Evolutionary conservation across 2,329 filamentous ascomycete genomes (phyloP).

Genomic region (Camptophora hylomeconis): DNA sequence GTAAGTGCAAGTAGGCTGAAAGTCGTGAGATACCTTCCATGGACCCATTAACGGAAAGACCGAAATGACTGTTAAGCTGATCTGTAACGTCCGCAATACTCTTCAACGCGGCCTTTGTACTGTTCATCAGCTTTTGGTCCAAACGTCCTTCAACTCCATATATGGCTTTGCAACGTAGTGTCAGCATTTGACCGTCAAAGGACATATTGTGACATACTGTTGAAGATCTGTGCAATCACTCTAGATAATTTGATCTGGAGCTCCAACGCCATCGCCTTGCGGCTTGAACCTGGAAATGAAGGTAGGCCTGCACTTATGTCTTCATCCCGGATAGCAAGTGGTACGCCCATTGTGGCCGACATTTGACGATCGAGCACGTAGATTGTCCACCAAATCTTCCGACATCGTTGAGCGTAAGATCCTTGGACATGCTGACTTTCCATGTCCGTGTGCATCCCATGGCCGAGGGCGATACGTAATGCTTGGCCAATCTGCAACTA

Average conservation of each 20-base stretch:
- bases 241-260: slow-evolving; percentile 36
- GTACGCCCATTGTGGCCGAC: slow-evolving; percentile 41
- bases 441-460: slow-evolving; percentile 43
- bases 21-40: slow-evolving; percentile 29
- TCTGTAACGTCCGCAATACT: slow-evolving; percentile 27
- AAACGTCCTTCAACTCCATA: slow-evolving; percentile 28
- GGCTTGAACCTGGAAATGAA: slow-evolving; percentile 26
- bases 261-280: slow-evolving; percentile 27
- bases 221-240: slow-evolving; percentile 32
- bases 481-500: slow-evolving; percentile 35
- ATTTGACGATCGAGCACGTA: slow-evolving; percentile 42
- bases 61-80: slow-evolving; percentile 27
- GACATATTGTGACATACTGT: slow-evolving; percentile 23
- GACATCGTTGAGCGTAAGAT: slow-evolving; percentile 31
- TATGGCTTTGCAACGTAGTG: slow-evolving; percentile 22
- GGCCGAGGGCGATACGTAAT: slow-evolving; percentile 34
- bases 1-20: slow-evolving; percentile 28
- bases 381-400: slow-evolving; percentile 42
- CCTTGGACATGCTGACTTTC: slow-evolving; percentile 29
- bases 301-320: slow-evolving; percentile 37
- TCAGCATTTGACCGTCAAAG: slow-evolving; percentile 1
- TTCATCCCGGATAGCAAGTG: slow-evolving; percentile 37
- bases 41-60: slow-evolving; percentile 23
- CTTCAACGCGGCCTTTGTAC: slow-evolving; percentile 28
- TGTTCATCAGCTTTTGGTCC: slow-evolving; percentile 24